A percentile compares a stretch with the other conserved stretches of the same genome.
phyloP scores from a whole-genome alignment of 306 rosid species.

The Castanopsis chinensis region DNA sequence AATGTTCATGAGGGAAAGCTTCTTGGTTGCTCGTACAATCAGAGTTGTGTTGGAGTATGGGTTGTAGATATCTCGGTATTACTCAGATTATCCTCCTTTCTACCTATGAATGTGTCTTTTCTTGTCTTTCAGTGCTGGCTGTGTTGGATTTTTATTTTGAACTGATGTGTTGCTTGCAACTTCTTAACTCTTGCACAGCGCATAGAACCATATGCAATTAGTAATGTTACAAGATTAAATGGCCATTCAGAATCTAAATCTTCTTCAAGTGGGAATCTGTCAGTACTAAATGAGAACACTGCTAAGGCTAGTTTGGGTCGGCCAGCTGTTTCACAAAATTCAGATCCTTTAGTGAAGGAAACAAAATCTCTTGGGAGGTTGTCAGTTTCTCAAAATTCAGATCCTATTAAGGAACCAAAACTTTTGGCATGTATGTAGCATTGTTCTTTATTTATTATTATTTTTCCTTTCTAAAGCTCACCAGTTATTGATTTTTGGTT shows the following conservation, averaged over 20 bases:
- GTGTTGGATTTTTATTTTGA: conserved; percentile 20
- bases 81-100: conserved; percentile 13
- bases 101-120: conserved; percentile 1
- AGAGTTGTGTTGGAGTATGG: conserved; percentile 99
- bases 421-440: conserved; percentile 65
- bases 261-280: conserved; percentile 54
- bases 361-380: conserved; percentile 83
- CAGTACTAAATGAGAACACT: conserved; percentile 60
- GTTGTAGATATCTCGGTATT: conserved; percentile 96
- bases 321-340: conserved; percentile 68
- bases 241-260: conserved; percentile 81
- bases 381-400: conserved; percentile 90
- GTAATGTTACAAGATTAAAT: conserved; percentile 60
- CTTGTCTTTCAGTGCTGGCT: conserved; percentile 19
- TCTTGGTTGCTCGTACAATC: conserved; percentile 97
- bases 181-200: conserved; percentile 59
- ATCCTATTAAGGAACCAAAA: conserved; percentile 75
- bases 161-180: conserved; percentile 20
- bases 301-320: conserved; percentile 55
- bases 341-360: conserved; percentile 78
- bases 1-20: conserved; percentile 98
- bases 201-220: conserved; percentile 76
- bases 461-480: background rate
- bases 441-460: conserved; percentile 14
- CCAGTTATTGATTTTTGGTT: conserved; percentile 15